Evolutionary conservation across 345 rosid genomes (phyloP).

Genomic region (Linum usitatissimum): DNA sequence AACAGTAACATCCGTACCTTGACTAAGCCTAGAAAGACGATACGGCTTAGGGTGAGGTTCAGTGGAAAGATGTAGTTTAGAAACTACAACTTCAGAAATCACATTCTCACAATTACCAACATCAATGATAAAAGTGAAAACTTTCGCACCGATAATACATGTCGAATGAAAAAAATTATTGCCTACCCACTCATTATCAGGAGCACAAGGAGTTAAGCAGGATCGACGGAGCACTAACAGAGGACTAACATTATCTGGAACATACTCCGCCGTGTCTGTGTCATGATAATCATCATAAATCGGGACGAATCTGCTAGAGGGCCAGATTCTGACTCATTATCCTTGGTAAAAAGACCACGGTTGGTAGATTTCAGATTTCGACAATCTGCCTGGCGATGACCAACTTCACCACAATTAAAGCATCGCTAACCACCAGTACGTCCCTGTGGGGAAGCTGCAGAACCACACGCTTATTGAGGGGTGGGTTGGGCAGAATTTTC

Average conservation of each 20-base stretch:
- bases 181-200: too few relatives aligned
- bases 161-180: background rate
- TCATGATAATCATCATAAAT: background rate
- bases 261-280: too few relatives aligned
- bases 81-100: background rate
- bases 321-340: background rate
- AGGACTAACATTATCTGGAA: too few relatives aligned
- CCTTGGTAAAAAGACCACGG: background rate
- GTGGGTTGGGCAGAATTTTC: background rate
- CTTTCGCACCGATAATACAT: background rate
- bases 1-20: background rate
- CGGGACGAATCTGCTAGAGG: background rate
- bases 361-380: background rate
- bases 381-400: background rate
- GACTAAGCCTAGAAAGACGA: background rate
- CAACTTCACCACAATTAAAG: background rate
- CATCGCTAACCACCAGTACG: background rate
- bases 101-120: background rate
- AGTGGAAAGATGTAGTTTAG: background rate
- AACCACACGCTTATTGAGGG: background rate
- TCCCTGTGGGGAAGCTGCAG: background rate
- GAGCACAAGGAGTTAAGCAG: background rate
- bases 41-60: background rate
- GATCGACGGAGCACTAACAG: background rate
- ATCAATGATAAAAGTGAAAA: background rate